These are phyloP conservation scores for Diaporthe ilicicola DNA, from an alignment of 2,329 filamentous ascomycete species.

Conservation along the genomic window DNA sequence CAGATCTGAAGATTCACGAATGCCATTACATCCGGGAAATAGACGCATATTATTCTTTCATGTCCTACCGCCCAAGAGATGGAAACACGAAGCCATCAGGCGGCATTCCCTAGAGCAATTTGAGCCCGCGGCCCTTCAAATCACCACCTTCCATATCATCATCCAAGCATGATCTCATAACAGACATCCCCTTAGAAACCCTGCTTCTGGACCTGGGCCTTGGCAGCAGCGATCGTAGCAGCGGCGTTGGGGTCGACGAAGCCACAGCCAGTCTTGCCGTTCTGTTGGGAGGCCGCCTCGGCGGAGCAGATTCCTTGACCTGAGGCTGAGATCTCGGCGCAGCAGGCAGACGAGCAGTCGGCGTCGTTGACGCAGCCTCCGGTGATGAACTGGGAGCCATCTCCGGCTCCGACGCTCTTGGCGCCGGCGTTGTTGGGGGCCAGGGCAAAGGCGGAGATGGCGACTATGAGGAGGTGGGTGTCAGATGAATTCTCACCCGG, in stretches of 20 bases:
- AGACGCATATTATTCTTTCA: no score
- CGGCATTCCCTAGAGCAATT: background rate
- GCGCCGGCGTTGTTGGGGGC: slow-evolving; percentile 44
- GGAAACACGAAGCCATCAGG: background rate
- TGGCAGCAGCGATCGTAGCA: slow-evolving; percentile 40
- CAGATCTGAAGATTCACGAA: no score
- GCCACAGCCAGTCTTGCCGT: slow-evolving; percentile 45
- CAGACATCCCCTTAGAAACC: slow-evolving; percentile 38
- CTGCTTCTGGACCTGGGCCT: slow-evolving; percentile 44
- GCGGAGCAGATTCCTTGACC: slow-evolving; percentile 44
- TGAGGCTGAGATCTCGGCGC: slow-evolving; percentile 39
- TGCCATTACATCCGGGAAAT: no score
- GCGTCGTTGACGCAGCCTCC: slow-evolving; percentile 44
- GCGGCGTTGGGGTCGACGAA: slow-evolving; percentile 44
- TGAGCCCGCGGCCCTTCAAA: background rate
- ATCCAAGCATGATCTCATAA: background rate
- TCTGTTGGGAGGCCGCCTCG: slow-evolving; percentile 42
- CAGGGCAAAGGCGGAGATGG: slow-evolving; percentile 38
- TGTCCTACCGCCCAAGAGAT: no score
- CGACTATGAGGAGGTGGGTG: background rate
- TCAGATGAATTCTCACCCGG: no score
- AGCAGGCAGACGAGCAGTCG: slow-evolving; percentile 42
- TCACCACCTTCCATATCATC: background rate
- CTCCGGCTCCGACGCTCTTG: slow-evolving; percentile 41
- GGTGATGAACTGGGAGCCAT: slow-evolving; percentile 44